Base-by-base conservation (phyloP, 208 protist genomes). In the Crithidia mellificae region DNA sequence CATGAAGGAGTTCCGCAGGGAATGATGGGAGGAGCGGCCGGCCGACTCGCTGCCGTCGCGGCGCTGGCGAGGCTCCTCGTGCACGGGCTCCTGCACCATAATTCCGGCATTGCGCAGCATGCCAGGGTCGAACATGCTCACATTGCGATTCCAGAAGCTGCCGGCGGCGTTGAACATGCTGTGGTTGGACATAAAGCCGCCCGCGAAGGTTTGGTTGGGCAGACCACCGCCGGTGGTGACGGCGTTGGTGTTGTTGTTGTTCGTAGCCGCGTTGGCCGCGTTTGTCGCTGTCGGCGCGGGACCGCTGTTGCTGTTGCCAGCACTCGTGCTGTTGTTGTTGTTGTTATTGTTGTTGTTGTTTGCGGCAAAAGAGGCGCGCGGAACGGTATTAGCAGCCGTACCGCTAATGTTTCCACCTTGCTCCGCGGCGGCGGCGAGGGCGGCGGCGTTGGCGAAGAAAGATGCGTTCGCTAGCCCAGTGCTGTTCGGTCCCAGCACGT, bases 101-200 rank as follows among this genome's bases (percentile, higher is more conserved):
- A 75, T 69, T 17, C 69, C 62, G 29, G 69, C 61, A 38, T 69
- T 68, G 61, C 62, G 61, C 53, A 75, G 47, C 51, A 72, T 25
- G 24, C 20, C 56, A 5, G 51, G 46, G 61, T 71, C 65, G 52
- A 66, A 32, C 47, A 66, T 62, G 63, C 57, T 71, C 22, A 38
- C 50, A 39, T 63, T 68, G 68, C 44, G 46, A 56, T 30, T 39
- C 47, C 56, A 50, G 24, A 68, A 50, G 36, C 32, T 64, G 54
- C 49, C 38, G 30, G 53, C 30, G 32, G 54, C 19, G 59, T 63
- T 67, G 47, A 73, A 65, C 22, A 73, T 62, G 41, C 75, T 81
- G 63, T 50, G 36, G 53, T 76, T 77, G 22, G 41, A 55, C 43
- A 61, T 0, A 43, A 58, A 54, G 36, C 36, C 25, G 12, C 50